phyloP scores from a whole-genome alignment of 371 early-diverging fungal genomes.

The Batkoa obscura region DNA sequence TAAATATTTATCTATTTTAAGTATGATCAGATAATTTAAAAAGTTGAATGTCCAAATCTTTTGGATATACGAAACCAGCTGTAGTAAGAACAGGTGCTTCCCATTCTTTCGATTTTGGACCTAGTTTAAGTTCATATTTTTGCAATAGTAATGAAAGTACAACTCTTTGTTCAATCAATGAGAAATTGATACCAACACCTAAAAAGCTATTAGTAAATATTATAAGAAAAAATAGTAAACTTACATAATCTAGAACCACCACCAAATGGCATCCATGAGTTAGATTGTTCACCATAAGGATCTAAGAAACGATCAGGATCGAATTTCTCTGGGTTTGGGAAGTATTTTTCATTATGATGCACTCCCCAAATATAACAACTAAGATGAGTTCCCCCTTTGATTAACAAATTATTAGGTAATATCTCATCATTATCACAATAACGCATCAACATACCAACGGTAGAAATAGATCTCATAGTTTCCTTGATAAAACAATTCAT shows the following conservation, averaged over 20 bases:
- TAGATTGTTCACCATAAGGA: background rate
- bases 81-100: background rate
- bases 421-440: background rate
- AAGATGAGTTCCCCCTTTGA: background rate
- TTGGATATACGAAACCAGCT: background rate
- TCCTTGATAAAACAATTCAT: background rate
- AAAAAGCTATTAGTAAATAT: background rate
- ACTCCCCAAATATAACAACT: background rate
- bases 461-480: background rate
- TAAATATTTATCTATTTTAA: too few species aligned
- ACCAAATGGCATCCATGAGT: background rate
- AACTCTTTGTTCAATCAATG: slow-evolving; percentile 28
- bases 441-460: background rate
- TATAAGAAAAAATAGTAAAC: background rate
- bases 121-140: background rate
- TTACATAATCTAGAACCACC: background rate
- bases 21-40: too few species aligned
- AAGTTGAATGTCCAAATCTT: too few species aligned
- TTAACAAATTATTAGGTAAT: background rate
- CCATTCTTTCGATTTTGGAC: background rate
- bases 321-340: background rate
- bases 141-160: slow-evolving; percentile 20
- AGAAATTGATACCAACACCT: slow-evolving; percentile 28
- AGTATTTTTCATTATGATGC: background rate
- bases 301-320: slow-evolving; percentile 1